Evolutionary conservation across 163 green algal species (phyloP).

Genomic region (Volvox carteri): DNA sequence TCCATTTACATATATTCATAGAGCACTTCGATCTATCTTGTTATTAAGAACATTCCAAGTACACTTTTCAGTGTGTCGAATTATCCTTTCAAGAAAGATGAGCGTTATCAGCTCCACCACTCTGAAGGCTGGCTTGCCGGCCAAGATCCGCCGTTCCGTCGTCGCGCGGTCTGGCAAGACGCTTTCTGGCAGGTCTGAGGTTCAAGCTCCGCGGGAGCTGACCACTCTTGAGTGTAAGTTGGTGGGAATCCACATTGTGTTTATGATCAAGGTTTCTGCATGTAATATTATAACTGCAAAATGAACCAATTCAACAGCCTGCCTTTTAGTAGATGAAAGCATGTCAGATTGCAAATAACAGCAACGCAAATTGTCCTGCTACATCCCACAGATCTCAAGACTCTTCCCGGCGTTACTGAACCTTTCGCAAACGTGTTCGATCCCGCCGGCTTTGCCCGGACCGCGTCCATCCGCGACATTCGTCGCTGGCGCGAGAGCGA

Average conservation of each 20-base stretch:
- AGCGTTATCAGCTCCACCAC: not conserved
- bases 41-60: too few species aligned
- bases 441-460: slow-evolving; percentile 65
- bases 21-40: too few species aligned
- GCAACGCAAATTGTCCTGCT: not conserved
- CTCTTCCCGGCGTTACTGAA: slow-evolving; percentile 53
- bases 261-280: not conserved
- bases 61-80: too few species aligned
- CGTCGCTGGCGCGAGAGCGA: slow-evolving; percentile 83
- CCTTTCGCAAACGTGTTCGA: slow-evolving; percentile 72
- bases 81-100: too few species aligned
- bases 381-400: slow-evolving; percentile 53
- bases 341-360: not conserved
- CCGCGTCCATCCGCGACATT: slow-evolving; percentile 67
- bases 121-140: not conserved
- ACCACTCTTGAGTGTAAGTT: not conserved
- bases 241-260: not conserved
- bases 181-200: not conserved
- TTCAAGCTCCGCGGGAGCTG: not conserved
- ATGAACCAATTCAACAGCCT: not conserved
- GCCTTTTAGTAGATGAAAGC: not conserved
- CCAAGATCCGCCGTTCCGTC: not conserved
- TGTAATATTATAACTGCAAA: not conserved
- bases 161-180: not conserved
- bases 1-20: too few species aligned